These are phyloP conservation scores for Noccaea caerulescens DNA, from an alignment of 345 rosid species.

Conservation along the genomic window DNA sequence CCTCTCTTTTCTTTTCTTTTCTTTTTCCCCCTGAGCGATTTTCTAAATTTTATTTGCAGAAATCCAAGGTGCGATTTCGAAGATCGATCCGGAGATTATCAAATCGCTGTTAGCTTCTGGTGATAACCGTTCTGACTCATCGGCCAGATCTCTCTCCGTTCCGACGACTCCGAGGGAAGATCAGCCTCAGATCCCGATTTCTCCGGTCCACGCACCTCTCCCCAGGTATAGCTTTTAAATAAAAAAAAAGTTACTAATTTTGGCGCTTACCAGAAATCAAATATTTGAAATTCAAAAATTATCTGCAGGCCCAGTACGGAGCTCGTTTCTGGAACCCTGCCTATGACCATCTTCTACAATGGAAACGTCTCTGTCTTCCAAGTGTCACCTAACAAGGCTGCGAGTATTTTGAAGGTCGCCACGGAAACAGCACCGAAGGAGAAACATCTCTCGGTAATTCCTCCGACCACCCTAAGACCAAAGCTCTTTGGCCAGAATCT, in stretches of 20 bases:
- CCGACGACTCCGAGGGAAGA: constrained; percentile 60
- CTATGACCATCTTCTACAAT: constrained; percentile 90
- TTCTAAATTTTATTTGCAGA: constrained; percentile 44
- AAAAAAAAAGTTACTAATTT: neutral
- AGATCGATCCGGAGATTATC: constrained; percentile 75
- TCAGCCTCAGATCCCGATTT: constrained; percentile 36
- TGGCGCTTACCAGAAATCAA: neutral
- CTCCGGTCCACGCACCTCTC: constrained; percentile 49
- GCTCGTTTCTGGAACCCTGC: constrained; percentile 50
- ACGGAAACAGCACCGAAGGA: constrained; percentile 51
- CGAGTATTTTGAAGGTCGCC: constrained; percentile 61
- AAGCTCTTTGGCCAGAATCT: constrained; percentile 56
- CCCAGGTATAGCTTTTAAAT: constrained; percentile 41
- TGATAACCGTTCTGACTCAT: constrained; percentile 27
- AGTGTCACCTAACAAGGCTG: constrained; percentile 69
- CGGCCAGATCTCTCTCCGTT: constrained; percentile 43
- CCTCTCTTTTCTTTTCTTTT: neutral
- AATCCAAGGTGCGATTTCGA: constrained; percentile 81
- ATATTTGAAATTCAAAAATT: neutral
- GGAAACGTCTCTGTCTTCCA: constrained; percentile 75
- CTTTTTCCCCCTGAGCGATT: neutral
- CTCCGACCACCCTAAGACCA: constrained; percentile 42
- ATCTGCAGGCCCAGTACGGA: constrained; percentile 42
- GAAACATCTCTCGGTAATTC: constrained; percentile 31
- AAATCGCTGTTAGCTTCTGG: constrained; percentile 70